Evolutionary conservation across 148 eudicot genomes (phyloP).

Genomic region (Rhododendron ovatum): DNA sequence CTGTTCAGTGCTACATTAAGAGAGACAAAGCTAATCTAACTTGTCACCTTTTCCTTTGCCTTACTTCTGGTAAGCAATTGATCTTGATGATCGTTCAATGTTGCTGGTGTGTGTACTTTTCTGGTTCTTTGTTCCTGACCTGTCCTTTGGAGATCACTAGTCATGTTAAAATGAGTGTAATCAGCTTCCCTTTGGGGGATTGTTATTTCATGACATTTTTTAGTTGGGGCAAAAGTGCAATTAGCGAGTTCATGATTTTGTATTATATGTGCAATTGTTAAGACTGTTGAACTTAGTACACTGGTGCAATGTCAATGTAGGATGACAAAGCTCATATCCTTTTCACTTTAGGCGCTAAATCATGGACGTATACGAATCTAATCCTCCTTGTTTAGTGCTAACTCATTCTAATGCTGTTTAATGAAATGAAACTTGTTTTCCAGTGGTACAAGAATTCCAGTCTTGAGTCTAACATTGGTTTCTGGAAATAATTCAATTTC

Average conservation of each 20-base stretch:
- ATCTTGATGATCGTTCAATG: not conserved
- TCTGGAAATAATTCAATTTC: not conserved
- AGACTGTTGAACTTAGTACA: not conserved
- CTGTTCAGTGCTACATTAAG: too few relatives aligned
- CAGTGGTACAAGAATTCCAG: not conserved
- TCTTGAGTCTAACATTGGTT: not conserved
- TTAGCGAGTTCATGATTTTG: not conserved
- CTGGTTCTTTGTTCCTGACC: not conserved
- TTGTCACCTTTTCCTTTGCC: conserved; percentile 79
- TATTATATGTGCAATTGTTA: not conserved
- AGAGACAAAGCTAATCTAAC: conserved; percentile 23
- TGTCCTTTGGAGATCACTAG: not conserved
- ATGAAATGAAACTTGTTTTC: not conserved
- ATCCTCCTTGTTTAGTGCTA: not conserved
- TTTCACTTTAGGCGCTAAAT: not conserved
- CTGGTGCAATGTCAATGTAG: not conserved
- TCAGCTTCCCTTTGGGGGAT: not conserved
- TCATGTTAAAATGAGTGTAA: not conserved
- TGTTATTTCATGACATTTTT: not conserved
- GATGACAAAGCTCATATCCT: not conserved
- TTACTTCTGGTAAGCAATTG: conserved; percentile 50
- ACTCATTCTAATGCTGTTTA: not conserved
- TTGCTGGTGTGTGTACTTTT: not conserved
- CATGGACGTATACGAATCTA: not conserved
- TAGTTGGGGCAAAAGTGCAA: not conserved